A percentile compares a stretch with the other conserved stretches of the same genome.
phyloP scores from a whole-genome alignment of 2,329 filamentous ascomycete species.

The Ceratocystis alfenasii region DNA sequence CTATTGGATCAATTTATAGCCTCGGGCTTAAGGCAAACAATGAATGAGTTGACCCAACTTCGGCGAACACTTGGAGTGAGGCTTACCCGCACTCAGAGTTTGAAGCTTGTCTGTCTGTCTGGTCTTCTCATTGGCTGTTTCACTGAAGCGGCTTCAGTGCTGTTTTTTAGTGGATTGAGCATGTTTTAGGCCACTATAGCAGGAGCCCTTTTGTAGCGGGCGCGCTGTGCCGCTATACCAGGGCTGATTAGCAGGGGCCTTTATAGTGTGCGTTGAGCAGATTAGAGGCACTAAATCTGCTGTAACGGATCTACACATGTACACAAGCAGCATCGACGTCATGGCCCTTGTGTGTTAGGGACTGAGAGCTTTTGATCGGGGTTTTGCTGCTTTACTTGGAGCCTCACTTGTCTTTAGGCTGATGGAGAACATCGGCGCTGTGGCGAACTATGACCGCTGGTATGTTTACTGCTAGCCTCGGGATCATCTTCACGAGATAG shows the following conservation, averaged over 20 bases:
- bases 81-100: not conserved
- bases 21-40: not conserved
- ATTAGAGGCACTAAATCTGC: slow-evolving; percentile 10
- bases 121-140: not conserved
- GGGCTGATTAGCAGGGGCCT: not conserved
- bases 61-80: not conserved
- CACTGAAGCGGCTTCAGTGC: not conserved
- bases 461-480: no score
- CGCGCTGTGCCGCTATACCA: not conserved
- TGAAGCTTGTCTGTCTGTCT: not conserved
- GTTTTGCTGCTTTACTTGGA: no score
- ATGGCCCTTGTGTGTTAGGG: not conserved
- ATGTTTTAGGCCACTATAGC: not conserved
- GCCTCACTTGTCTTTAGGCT: no score
- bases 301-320: not conserved
- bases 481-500: no score
- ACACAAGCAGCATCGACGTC: not conserved
- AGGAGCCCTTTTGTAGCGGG: not conserved
- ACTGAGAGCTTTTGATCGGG: not conserved
- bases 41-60: not conserved
- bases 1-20: not conserved
- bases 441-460: no score
- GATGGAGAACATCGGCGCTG: no score
- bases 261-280: slow-evolving; percentile 6
- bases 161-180: not conserved